Percentiles rank a stretch among this genome's conserved stretches.
phyloP scores from a whole-genome alignment of 2,329 filamentous ascomycete genomes.

The Epichloe festucae region DNA sequence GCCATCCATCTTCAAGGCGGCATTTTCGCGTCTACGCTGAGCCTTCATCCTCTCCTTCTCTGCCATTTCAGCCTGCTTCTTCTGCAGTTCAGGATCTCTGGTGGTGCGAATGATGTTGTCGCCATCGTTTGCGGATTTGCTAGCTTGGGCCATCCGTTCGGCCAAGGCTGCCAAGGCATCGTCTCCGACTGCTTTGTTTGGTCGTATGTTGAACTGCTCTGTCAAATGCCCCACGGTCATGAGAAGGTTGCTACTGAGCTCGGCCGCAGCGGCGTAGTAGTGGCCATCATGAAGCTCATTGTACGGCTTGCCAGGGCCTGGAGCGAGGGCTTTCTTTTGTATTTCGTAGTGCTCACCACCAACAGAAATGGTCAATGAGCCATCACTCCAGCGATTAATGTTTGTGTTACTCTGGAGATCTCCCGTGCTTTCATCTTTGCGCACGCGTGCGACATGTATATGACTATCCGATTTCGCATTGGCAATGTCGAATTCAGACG shows the following conservation, averaged over 20 bases:
- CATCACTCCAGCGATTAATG: slow-evolving; percentile 67
- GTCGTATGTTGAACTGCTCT: slow-evolving; percentile 55
- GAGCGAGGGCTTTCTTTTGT: slow-evolving; percentile 55
- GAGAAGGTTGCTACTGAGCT: slow-evolving; percentile 53
- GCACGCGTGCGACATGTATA: slow-evolving; percentile 55
- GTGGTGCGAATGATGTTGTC: slow-evolving; percentile 58
- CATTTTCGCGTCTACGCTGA: slow-evolving; percentile 54
- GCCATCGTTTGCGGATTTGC: slow-evolving; percentile 39
- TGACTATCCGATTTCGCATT: slow-evolving; percentile 43
- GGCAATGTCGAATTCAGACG: slow-evolving; percentile 39
- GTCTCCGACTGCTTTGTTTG: slow-evolving; percentile 55
- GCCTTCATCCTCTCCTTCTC: slow-evolving; percentile 61
- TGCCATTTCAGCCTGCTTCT: slow-evolving; percentile 58
- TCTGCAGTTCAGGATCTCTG: slow-evolving; percentile 63
- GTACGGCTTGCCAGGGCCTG: slow-evolving; percentile 45
- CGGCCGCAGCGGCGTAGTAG: slow-evolving; percentile 62
- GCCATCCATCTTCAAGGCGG: slow-evolving; percentile 50
- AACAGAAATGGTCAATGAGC: slow-evolving; percentile 61
- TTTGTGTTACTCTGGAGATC: slow-evolving; percentile 63
- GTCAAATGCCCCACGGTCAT: slow-evolving; percentile 65
- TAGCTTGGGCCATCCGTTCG: slow-evolving; percentile 51
- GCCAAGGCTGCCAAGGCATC: slow-evolving; percentile 58
- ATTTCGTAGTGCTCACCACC: slow-evolving; percentile 67
- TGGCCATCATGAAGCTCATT: slow-evolving; percentile 57
- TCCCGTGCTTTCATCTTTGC: slow-evolving; percentile 51